phyloP scores from a whole-genome alignment of 768 basidiomycete species.

The Auriculariales sp. region DNA sequence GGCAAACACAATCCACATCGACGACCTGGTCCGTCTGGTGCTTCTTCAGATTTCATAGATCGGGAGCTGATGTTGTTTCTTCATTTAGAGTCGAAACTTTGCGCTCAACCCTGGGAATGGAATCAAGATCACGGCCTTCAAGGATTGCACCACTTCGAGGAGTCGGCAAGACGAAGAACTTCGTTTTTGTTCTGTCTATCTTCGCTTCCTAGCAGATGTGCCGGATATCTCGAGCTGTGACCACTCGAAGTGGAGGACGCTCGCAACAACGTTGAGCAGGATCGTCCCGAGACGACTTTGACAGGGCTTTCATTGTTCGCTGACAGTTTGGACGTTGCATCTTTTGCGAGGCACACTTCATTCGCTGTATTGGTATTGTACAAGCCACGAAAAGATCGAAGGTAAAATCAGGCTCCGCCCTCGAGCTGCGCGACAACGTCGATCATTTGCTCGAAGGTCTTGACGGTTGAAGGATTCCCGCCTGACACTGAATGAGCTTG shows the following conservation, averaged over 20 bases:
- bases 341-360: no score
- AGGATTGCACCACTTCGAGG: conserved; percentile 54
- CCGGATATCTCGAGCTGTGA: background rate
- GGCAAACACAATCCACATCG: conserved; percentile 73
- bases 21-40: conserved; percentile 47
- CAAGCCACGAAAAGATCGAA: background rate
- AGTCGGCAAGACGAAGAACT: conserved; percentile 4
- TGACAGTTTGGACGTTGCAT: no score
- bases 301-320: no score
- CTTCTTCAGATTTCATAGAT: conserved; percentile 1
- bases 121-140: conserved; percentile 72
- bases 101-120: conserved; percentile 77
- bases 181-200: background rate
- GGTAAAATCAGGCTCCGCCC: background rate
- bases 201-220: background rate
- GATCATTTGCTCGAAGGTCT: conserved; percentile 2
- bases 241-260: background rate
- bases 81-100: conserved; percentile 58
- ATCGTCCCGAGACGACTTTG: background rate
- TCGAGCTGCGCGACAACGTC: conserved; percentile 5
- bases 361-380: background rate
- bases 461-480: conserved; percentile 2
- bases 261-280: background rate
- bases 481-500: background rate
- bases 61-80: background rate